Conservation (phyloP, 306 rosid species). For the Glycine tomentella region DNA sequence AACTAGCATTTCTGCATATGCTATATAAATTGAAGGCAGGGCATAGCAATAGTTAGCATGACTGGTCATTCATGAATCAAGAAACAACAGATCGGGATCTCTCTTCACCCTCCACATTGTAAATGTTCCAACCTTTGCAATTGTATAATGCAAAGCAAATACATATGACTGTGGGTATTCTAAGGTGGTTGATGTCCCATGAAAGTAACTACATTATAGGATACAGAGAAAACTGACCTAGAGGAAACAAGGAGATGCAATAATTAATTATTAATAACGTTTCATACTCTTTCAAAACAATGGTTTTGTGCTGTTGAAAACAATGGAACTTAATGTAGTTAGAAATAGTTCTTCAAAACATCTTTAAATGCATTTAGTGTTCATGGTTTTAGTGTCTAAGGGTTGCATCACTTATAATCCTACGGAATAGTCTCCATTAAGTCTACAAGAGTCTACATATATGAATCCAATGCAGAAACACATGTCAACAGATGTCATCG, state of each 20-base stretch:
- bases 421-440: not conserved
- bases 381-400: not conserved
- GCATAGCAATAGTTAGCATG: constrained; percentile 31
- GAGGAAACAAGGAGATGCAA: too few species aligned
- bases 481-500: constrained; percentile 14
- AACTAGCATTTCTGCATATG: too few species aligned
- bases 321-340: not conserved
- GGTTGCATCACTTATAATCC: constrained; percentile 4
- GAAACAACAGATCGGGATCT: constrained; percentile 16
- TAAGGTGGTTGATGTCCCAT: constrained; percentile 21
- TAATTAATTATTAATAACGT: too few species aligned
- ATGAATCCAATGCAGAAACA: not conserved
- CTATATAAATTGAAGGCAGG: too few species aligned
- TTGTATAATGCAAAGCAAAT: not conserved
- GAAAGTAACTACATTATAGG: not conserved
- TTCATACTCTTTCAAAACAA: too few species aligned
- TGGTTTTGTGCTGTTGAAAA: too few species aligned
- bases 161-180: not conserved
- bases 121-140: not conserved
- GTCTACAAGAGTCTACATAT: not conserved
- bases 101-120: not conserved
- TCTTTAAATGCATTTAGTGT: not conserved
- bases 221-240: too few species aligned
- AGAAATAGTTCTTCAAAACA: not conserved
- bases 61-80: constrained; percentile 23